Conservation (phyloP, 2,329 filamentous ascomycete species). For the Neonectria neomacrospora region DNA sequence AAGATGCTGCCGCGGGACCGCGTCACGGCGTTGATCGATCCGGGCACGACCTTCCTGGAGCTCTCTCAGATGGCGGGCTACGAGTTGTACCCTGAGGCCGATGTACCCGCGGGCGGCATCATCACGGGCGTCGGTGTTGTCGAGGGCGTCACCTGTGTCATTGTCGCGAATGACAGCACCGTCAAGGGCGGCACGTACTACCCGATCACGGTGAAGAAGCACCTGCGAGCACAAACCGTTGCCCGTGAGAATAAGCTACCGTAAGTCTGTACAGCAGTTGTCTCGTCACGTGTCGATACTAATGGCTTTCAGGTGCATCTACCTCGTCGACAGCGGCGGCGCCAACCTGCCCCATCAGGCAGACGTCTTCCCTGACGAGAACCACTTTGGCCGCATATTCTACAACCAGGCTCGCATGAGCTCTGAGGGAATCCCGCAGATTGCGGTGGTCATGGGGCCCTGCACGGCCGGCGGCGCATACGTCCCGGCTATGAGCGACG, state of each 20-base stretch:
- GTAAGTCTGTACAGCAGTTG: conserved; percentile 53
- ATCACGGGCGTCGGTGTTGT: conserved; percentile 93
- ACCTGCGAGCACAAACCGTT: conserved; percentile 89
- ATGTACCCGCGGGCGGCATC: conserved; percentile 89
- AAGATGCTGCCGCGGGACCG: conserved; percentile 97
- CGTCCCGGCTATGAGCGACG: conserved; percentile 96
- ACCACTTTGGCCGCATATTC: conserved; percentile 97
- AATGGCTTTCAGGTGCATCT: conserved; percentile 75
- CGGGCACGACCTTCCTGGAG: conserved; percentile 90
- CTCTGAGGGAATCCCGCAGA: conserved; percentile 86
- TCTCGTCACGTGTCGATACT: conserved; percentile 3
- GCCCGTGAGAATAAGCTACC: conserved; percentile 85
- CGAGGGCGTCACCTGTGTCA: conserved; percentile 89
- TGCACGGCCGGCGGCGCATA: conserved; percentile 97
- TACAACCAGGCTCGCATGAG: conserved; percentile 98
- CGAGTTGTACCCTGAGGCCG: conserved; percentile 85
- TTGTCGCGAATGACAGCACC: conserved; percentile 95
- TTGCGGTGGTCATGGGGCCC: conserved; percentile 95
- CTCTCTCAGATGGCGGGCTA: conserved; percentile 92
- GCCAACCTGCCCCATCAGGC: conserved; percentile 95
- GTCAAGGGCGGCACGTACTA: conserved; percentile 98
- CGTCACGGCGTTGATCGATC: conserved; percentile 86
- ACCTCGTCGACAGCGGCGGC: conserved; percentile 94
- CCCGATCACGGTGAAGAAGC: conserved; percentile 97
- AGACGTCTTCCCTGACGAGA: conserved; percentile 93